Percentiles rank a stretch among this genome's conserved stretches.
Conservation (phyloP, 225 moss, liverwort and hornwort species). For the Climacium dendroides region DNA sequence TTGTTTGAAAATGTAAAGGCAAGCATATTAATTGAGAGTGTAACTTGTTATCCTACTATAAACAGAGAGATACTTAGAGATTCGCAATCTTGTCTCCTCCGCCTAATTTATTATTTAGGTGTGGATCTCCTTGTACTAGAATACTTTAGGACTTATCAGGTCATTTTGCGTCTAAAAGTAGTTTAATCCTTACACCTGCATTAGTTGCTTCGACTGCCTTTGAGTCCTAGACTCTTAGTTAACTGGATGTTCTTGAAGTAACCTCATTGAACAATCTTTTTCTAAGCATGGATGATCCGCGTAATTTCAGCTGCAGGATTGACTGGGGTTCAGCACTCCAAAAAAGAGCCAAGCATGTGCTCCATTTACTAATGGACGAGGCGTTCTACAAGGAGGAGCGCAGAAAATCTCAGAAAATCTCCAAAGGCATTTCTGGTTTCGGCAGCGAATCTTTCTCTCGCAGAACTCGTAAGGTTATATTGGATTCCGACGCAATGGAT, state of each 20-base stretch:
- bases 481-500: not conserved
- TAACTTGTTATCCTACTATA: not conserved
- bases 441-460: conserved; percentile 10
- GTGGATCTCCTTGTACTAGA: too few species aligned
- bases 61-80: too few species aligned
- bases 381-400: conserved; percentile 31
- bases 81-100: too few species aligned
- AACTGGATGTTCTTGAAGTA: not conserved
- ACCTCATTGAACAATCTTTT: not conserved
- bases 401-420: conserved; percentile 20
- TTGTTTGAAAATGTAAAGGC: not conserved
- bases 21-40: not conserved
- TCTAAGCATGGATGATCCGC: not conserved
- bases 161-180: not conserved
- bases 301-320: not conserved
- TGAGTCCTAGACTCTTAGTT: not conserved
- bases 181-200: not conserved
- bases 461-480: not conserved
- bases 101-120: not conserved
- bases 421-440: conserved; percentile 35
- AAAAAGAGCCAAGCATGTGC: conserved; percentile 24
- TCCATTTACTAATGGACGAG: conserved; percentile 25
- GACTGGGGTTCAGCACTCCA: conserved; percentile 22
- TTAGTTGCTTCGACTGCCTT: not conserved
- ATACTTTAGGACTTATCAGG: not conserved